Base-by-base conservation (phyloP, 2,329 filamentous ascomycete genomes). In the Daldinia eschscholtzii region DNA sequence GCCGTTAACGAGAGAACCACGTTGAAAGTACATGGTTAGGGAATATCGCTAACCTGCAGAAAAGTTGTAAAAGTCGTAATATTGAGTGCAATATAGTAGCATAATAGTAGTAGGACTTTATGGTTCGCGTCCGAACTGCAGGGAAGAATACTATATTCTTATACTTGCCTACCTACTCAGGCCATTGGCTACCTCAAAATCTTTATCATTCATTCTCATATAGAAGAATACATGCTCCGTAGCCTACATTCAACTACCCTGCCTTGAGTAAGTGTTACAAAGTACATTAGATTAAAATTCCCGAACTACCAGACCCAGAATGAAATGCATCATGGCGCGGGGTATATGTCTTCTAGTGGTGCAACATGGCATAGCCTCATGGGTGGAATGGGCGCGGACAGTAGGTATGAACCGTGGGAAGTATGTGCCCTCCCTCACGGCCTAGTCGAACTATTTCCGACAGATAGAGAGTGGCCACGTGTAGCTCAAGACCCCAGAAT, bases 131-230 rank as follows among this genome's bases (percentile, higher is more conserved):
- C 33, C 56, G 26, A 30, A 46, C 20, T 20, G 18, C 46, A 35
- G 23, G 33, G 33, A 26, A 28, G 33, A 39, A 60, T n/a, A 10
- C 20, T 39, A 42, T 26, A 23, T 28, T 52, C 35, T 63, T 58
- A 66, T 69, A 66, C 13, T 15, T 18, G 3, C n/a, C 39, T 42
- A 10, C 1, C 6, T 42, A 20, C 41, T n/a, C 5, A 48, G 4
- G 5, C 4, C 48, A 23, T 67, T 61, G 60, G 64, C 44, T 64
- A 30, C 64, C 64, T 64, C 59, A 33, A 23, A 12, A 48, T n/a
- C 6, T 15, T 28, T 48, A 18, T 6, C 3, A 26, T 15, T 39
- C 13, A 18, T 12, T 42, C 26, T 39, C 50, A 57, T 26, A 46
- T 23, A 50, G 20, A 30, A 30, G 26, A 6, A 30, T 46, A 28